Percentiles rank a stretch among this genome's conserved stretches.
These are phyloP conservation scores for Fusarium multiceps DNA, from an alignment of 2,329 filamentous ascomycete species.

Conservation along the genomic window DNA sequence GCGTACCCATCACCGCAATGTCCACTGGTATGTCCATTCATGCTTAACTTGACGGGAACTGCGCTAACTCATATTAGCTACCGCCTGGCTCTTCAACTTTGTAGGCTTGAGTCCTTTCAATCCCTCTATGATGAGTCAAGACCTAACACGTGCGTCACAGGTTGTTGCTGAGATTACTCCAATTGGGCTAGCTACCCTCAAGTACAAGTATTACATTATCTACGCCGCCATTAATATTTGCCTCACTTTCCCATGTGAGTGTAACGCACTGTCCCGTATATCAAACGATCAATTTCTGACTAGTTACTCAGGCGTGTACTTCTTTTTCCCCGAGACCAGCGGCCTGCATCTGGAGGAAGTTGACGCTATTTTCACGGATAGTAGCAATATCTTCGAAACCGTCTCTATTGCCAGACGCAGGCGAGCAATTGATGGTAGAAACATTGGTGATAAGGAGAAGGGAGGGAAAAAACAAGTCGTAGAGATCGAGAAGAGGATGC, in stretches of 20 bases:
- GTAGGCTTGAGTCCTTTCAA: neutral
- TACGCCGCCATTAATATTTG: conserved; percentile 6
- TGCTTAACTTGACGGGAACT: rapidly evolving
- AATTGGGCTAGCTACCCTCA: conserved; percentile 7
- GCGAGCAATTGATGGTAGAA: rapidly evolving
- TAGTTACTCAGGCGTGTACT: neutral
- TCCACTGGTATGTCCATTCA: neutral
- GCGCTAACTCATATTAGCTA: neutral
- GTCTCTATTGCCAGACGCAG: neutral
- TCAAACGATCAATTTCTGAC: neutral
- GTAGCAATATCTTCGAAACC: neutral
- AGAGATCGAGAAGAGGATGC: neutral
- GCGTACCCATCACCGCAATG: conserved; percentile 12
- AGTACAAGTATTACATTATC: conserved; percentile 11
- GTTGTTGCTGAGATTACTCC: conserved; percentile 14
- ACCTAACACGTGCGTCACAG: neutral
- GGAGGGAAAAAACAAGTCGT: neutral
- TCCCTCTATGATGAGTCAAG: neutral
- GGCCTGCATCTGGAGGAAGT: conserved; percentile 1
- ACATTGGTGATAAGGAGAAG: rapidly evolving
- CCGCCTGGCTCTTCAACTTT: conserved; percentile 6
- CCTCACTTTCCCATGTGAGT: neutral
- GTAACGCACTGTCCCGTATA: rapidly evolving
- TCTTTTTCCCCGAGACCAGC: conserved; percentile 12
- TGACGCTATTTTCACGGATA: conserved; percentile 2